Evolutionary conservation across 2,329 filamentous ascomycete species (phyloP).

Genomic region (Lizonia empirigonia): DNA sequence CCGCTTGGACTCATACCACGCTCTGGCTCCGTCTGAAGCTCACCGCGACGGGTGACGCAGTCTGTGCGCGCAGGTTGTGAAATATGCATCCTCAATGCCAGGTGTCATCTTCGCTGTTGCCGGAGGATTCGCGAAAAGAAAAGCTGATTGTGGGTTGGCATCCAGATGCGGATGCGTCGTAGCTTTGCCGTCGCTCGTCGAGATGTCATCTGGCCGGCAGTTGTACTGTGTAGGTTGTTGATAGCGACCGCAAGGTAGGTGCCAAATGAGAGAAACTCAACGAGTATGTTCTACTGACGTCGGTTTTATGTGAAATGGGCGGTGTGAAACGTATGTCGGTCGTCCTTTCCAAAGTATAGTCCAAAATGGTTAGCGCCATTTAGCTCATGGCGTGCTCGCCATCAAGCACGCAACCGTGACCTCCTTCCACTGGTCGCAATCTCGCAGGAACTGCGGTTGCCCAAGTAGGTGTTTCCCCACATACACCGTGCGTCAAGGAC

Average conservation of each 20-base stretch:
- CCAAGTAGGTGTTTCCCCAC: slow-evolving; percentile 27
- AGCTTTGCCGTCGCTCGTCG: background rate
- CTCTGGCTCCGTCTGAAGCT: slow-evolving; percentile 3
- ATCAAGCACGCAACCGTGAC: slow-evolving; percentile 14
- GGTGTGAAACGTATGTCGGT: slow-evolving; percentile 3
- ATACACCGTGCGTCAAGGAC: slow-evolving; percentile 21
- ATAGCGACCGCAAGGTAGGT: slow-evolving; percentile 4
- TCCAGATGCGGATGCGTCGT: background rate
- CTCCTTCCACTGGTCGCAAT: slow-evolving; percentile 6
- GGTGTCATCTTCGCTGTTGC: slow-evolving; percentile 8
- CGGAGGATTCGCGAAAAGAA: background rate
- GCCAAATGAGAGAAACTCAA: background rate
- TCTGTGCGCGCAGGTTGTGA: slow-evolving; percentile 16
- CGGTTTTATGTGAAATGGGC: slow-evolving; percentile 4
- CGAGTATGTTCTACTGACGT: slow-evolving; percentile 6
- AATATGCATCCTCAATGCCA: slow-evolving; percentile 1
- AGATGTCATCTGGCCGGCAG: background rate
- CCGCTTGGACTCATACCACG: background rate
- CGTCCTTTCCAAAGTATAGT: slow-evolving; percentile 2
- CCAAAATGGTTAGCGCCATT: slow-evolving; percentile 2
- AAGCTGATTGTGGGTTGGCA: background rate
- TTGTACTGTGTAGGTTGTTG: background rate
- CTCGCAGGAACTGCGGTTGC: slow-evolving; percentile 8
- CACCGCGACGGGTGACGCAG: background rate
- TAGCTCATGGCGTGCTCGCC: slow-evolving; percentile 10